phyloP scores from a whole-genome alignment of 192 early-diverging fungal genomes.

The Phycomyces nitens region DNA sequence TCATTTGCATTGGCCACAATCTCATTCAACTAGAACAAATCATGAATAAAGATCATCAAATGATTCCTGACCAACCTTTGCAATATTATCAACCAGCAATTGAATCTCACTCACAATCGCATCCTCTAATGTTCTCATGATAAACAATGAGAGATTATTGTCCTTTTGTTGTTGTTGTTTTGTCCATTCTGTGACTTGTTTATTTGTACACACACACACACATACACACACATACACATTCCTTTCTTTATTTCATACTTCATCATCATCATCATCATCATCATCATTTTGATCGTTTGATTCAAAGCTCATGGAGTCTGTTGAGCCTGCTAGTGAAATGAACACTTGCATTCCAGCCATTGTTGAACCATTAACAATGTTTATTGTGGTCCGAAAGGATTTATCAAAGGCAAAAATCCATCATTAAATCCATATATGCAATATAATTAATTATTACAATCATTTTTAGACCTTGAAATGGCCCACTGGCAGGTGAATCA shows the following conservation, averaged over 20 bases:
- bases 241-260: too few relatives aligned
- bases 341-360: conserved; percentile 8
- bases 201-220: too few relatives aligned
- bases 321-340: background rate
- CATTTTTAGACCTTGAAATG: conserved; percentile 45
- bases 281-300: too few relatives aligned
- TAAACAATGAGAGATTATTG: background rate
- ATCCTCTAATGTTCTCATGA: conserved; percentile 1
- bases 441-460: too few relatives aligned
- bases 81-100: background rate
- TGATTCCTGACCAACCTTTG: too few relatives aligned
- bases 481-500: conserved; percentile 64
- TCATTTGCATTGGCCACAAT: background rate
- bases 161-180: too few relatives aligned
- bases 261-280: too few relatives aligned
- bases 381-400: conserved; percentile 77
- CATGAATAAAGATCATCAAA: background rate
- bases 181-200: too few relatives aligned
- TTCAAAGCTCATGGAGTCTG: too few relatives aligned
- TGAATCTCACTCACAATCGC: background rate
- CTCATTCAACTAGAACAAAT: background rate
- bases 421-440: too few relatives aligned
- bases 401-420: conserved; percentile 56
- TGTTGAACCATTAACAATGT: conserved; percentile 68
- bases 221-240: too few relatives aligned